A percentile compares a stretch with the other conserved stretches of the same genome.
phyloP scores from a whole-genome alignment of 2,329 filamentous ascomycete genomes.

The Neodidymelliopsis sp. region DNA sequence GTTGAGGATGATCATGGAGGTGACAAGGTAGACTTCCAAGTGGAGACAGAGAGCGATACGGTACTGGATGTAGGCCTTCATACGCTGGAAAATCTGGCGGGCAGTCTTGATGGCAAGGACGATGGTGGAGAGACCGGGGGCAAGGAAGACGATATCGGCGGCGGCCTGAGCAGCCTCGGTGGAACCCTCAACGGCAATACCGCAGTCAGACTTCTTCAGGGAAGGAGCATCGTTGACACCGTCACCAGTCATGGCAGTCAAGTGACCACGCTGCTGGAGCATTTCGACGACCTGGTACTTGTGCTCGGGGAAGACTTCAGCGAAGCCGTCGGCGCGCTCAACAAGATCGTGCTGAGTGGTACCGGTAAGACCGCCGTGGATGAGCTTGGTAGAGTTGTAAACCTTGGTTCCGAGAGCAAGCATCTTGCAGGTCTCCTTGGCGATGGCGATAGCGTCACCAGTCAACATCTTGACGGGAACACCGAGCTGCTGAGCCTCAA shows the following conservation, averaged over 20 bases:
- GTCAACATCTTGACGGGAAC: constrained; percentile 83
- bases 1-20: constrained; percentile 81
- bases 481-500: constrained; percentile 78
- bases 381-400: constrained; percentile 80
- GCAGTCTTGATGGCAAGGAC: constrained; percentile 77
- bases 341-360: constrained; percentile 78
- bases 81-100: constrained; percentile 78
- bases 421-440: constrained; percentile 85
- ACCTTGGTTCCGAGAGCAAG: constrained; percentile 80
- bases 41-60: constrained; percentile 78
- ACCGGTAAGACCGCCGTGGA: constrained; percentile 76
- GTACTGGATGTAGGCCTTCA: constrained; percentile 81
- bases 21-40: constrained; percentile 78
- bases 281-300: constrained; percentile 80
- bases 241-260: constrained; percentile 79
- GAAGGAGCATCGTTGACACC: constrained; percentile 78
- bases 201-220: constrained; percentile 76
- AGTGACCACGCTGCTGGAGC: constrained; percentile 75
- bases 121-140: constrained; percentile 74
- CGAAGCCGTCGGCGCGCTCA: constrained; percentile 76
- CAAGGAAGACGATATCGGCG: constrained; percentile 77
- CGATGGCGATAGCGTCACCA: constrained; percentile 80
- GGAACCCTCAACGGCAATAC: constrained; percentile 76
- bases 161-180: constrained; percentile 76
- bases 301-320: constrained; percentile 78